Percentiles rank a stretch among this genome's conserved stretches.
Evolutionary conservation across 192 early-diverging fungal species (phyloP).

Genomic region (Funneliformis geosporum): DNA sequence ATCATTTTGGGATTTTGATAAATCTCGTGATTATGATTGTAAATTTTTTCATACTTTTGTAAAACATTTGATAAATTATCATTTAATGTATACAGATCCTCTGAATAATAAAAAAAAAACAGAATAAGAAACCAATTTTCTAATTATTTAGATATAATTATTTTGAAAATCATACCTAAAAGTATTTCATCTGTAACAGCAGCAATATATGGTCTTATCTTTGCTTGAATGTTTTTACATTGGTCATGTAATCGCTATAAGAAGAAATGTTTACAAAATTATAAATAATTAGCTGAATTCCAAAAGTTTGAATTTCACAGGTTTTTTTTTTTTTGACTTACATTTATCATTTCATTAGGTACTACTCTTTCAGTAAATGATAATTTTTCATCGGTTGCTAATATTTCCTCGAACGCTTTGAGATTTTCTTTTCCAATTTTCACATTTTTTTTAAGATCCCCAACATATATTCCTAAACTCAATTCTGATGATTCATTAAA

Average conservation of each 20-base stretch:
- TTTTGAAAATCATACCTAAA: neutral
- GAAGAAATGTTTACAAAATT: no score
- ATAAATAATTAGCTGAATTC: no score
- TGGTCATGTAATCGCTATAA: slow-evolving; percentile 5
- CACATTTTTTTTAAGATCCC: neutral
- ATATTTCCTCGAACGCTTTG: slow-evolving; percentile 14
- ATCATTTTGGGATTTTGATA: neutral
- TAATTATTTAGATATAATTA: neutral
- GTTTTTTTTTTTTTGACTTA: no score
- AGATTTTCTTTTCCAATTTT: slow-evolving; percentile 17
- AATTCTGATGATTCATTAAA: neutral
- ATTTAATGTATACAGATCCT: slow-evolving; percentile 4
- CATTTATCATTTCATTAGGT: slow-evolving; percentile 8
- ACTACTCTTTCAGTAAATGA: neutral
- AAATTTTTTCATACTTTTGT: slow-evolving; percentile 5
- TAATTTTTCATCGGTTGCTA: neutral
- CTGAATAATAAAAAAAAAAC: neutral
- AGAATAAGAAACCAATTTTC: neutral
- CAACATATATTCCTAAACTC: neutral
- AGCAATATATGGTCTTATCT: slow-evolving; percentile 11
- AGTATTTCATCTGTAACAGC: neutral
- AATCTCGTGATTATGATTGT: slow-evolving; percentile 15
- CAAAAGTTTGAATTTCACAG: no score
- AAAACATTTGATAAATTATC: slow-evolving; percentile 5
- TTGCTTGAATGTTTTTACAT: slow-evolving; percentile 4